Base-by-base conservation (phyloP, 108 stramenopile genomes). In the Aurantiochytrium sp. region DNA sequence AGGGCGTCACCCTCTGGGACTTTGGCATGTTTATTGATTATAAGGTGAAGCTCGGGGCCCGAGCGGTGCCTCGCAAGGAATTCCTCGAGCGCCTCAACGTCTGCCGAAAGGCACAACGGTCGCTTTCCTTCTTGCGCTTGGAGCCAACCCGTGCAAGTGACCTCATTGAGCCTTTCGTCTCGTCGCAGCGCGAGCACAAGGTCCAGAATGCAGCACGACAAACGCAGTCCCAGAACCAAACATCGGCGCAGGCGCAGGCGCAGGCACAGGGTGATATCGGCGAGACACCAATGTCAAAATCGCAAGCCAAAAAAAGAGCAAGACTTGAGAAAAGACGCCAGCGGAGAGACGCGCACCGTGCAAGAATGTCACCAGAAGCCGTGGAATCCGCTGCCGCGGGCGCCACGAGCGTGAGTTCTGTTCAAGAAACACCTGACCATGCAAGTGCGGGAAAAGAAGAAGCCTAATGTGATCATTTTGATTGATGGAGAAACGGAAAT, bases 21-120 rank as follows among this genome's bases (percentile, higher is more conserved):
- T 88, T 97, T 5, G 96, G 96, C 25, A 95, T 95, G 96, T 92
- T 95, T 55, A 91, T 95, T 92, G 92, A 92, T 0, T 97, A 97
- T 91, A 97, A 97, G 88, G 88, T 71, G 45, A 57, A 53, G 59
- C 58, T 97, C 23, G 96, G 96, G 60, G 92, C 95, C 8, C 60
- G 87, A 18, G 55, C 91, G 43, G 90, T 96, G 90, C 89, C 91
- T 4, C 93, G 96, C 29, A 58, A 53, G 19, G 94, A 94, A 25
- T 97, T 96, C 93, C 92, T 96, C 14, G 58, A 91, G 49, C 88
- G 91, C 47, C 93, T 97, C 35, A 12, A 5, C 10, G 19, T 10
- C 60, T 35, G 35, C 29, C 35, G 60, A 5, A 10, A 64, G 35
- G 10, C 60, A 21, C 19, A 21, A 64, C 6, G 0, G 35, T 8